phyloP scores from a whole-genome alignment of 345 rosid genomes.

The Eucalyptus pauciflora region DNA sequence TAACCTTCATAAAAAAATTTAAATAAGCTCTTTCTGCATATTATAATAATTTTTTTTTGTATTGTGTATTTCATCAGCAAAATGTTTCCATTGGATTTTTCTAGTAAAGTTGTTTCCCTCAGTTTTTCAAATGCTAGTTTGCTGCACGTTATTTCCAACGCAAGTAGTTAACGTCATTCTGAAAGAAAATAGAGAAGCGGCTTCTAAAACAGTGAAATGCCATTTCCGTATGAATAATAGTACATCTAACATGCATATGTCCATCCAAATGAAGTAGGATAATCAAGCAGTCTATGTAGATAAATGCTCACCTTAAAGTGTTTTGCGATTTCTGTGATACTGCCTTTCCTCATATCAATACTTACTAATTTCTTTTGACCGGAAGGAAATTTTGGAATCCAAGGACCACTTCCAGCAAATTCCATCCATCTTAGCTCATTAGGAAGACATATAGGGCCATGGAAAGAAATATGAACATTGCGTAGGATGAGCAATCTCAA shows the following conservation, averaged over 20 bases:
- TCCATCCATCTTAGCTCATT: background rate
- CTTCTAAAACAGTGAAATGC: accelerated
- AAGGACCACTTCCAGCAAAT: background rate
- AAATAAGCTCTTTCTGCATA: too few species aligned
- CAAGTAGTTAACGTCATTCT: accelerated
- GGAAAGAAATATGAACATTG: background rate
- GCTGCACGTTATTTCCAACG: accelerated
- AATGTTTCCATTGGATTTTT: background rate
- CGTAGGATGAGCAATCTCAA: background rate
- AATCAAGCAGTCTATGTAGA: background rate
- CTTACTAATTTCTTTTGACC: background rate
- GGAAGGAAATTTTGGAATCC: background rate
- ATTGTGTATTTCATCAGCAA: too few species aligned
- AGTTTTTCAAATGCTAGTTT: background rate
- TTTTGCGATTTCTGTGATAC: accelerated
- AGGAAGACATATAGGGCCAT: background rate
- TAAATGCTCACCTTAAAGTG: background rate
- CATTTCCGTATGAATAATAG: too few species aligned
- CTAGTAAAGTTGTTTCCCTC: background rate
- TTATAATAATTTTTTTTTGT: too few species aligned
- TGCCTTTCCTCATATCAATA: background rate
- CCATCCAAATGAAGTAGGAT: background rate
- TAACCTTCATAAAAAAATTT: too few species aligned
- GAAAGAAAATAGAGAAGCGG: background rate
- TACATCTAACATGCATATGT: background rate